Base-by-base conservation (phyloP, 2,329 filamentous ascomycete genomes). In the Dactylellina leptospora region DNA sequence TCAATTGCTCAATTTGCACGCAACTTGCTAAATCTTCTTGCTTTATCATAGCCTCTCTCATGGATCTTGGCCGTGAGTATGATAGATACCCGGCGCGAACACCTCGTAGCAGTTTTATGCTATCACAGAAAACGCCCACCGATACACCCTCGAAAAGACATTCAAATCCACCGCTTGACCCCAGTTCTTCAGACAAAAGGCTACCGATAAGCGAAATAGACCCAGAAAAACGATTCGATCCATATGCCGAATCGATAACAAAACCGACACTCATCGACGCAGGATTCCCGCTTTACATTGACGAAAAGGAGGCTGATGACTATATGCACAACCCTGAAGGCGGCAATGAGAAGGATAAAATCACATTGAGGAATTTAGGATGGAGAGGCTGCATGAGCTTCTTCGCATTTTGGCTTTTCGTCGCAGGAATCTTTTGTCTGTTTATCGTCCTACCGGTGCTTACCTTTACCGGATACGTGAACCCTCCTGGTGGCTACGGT, bases 261-360 rank as follows among this genome's bases (percentile, higher is more conserved):
- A 73, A 73, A 30, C 55, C 61, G n/a, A 72, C 81, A 20, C 82
- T 82, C 61, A 78, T 79, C 33, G 80, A 79, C 22, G 79, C 80
- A 48, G 78, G 77, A 0, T 79, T 79, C 42, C 78, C 83, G 3
- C 75, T 85, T 18, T 83, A 83, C 73, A 78, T 79, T 11, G 81
- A 85, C 69, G 81, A 84, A 69, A 79, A 81, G 50, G 84, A 86
- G 75, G 80, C 80, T 23, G 84, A 86, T 72, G 84, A 86, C 72
- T 82, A 83, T 23, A 80, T 85, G 77, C 84, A 86, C 68, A 82
- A 84, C 79, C 84, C 84, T 8, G 44, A 45, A 18, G 78, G 79
- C 48, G 81, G 81, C 51, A 82, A 84, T 73, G 82, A 84, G 68
- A 78, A 68, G 23, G 28, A 20, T 25, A 48, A 44, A 2, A 53